phyloP scores from a whole-genome alignment of 1,284 basidiomycete genomes.

The Ustilago cynodontis region DNA sequence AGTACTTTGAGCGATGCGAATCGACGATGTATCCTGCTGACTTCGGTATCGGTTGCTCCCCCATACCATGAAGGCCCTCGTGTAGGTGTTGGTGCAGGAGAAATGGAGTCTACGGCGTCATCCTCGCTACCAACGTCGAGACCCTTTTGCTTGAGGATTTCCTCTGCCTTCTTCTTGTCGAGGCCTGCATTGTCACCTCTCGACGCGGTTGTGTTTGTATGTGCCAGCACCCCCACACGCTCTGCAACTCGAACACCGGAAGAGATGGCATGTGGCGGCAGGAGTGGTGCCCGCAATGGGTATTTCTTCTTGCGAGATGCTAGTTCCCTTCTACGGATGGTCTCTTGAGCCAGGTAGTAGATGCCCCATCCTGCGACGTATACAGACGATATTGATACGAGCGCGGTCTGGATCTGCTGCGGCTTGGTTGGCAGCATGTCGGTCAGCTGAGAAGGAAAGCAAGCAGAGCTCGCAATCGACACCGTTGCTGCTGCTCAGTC shows the following conservation, averaged over 20 bases:
- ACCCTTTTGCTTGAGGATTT: slow-evolving; percentile 19
- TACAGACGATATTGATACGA: slow-evolving; percentile 29
- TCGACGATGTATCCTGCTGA: slow-evolving; percentile 69
- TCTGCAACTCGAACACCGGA: slow-evolving; percentile 37
- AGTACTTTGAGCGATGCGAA: slow-evolving; percentile 61
- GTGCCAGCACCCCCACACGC: slow-evolving; percentile 39
- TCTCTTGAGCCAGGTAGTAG: slow-evolving; percentile 61
- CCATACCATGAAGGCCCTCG: slow-evolving; percentile 52
- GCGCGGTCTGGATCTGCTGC: slow-evolving; percentile 41
- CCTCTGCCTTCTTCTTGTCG: slow-evolving; percentile 12
- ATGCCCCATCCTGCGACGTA: slow-evolving; percentile 54
- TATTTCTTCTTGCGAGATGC: slow-evolving; percentile 39
- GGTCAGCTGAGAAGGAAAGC: not conserved
- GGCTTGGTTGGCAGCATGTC: slow-evolving; percentile 44
- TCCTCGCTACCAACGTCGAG: slow-evolving; percentile 14
- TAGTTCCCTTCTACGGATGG: slow-evolving; percentile 36
- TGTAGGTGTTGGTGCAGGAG: slow-evolving; percentile 8
- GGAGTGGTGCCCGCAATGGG: slow-evolving; percentile 37
- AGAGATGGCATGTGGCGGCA: slow-evolving; percentile 45
- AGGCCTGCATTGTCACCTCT: not conserved
- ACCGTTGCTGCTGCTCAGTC: not conserved
- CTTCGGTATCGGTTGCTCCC: slow-evolving; percentile 63
- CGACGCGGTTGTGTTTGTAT: slow-evolving; percentile 1
- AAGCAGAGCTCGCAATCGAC: not conserved
- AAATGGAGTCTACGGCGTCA: slow-evolving; percentile 2